Evolutionary conservation across 1,139 yeast genomes (phyloP).

Genomic region (Protomyces macrosporus): DNA sequence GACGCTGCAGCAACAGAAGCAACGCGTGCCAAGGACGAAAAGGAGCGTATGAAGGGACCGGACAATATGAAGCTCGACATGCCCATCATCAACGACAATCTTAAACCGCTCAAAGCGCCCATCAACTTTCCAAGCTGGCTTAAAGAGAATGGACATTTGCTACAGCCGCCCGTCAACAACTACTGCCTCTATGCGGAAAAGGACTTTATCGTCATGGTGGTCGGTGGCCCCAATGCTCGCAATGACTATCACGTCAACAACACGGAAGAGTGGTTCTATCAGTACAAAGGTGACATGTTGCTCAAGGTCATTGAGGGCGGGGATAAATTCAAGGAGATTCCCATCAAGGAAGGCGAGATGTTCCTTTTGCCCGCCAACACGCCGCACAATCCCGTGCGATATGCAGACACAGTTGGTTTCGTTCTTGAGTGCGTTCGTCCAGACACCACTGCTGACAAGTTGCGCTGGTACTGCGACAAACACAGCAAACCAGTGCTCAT

Average conservation of each 20-base stretch:
- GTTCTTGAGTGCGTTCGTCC: conserved; percentile 96
- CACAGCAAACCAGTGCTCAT: conserved; percentile 39
- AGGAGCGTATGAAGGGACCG: conserved; percentile 9
- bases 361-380: conserved; percentile 75
- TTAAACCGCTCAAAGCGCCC: conserved; percentile 14
- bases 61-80: conserved; percentile 10
- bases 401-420: conserved; percentile 76
- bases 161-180: conserved; percentile 90
- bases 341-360: conserved; percentile 79
- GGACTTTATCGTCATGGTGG: conserved; percentile 87
- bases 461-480: conserved; percentile 87
- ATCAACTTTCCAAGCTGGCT: conserved; percentile 71
- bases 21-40: conserved; percentile 10
- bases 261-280: conserved; percentile 69
- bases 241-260: conserved; percentile 91
- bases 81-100: conserved; percentile 4
- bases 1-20: conserved; percentile 8
- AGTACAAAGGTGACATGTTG: conserved; percentile 50
- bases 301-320: conserved; percentile 68
- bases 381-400: conserved; percentile 89
- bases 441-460: conserved; percentile 54
- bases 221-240: conserved; percentile 91
- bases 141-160: conserved; percentile 62
- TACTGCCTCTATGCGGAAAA: conserved; percentile 65
- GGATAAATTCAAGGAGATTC: conserved; percentile 67